phyloP scores from a whole-genome alignment of 306 rosid species.

The Cucumis melo region DNA sequence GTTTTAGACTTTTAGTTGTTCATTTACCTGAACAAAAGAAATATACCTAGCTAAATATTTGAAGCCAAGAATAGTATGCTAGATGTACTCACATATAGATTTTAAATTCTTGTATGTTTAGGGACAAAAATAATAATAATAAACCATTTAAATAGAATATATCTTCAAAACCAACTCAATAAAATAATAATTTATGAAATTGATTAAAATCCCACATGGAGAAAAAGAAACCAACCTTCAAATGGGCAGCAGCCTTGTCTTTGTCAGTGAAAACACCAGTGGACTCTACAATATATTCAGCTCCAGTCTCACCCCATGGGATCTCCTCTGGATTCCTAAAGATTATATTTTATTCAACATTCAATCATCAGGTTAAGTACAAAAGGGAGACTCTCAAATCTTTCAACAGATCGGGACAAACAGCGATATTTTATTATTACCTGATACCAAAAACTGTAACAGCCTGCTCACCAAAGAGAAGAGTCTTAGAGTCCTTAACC shows the following conservation, averaged over 20 bases:
- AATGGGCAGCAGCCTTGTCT: slow-evolving; percentile 13
- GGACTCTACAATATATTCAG: slow-evolving; percentile 9
- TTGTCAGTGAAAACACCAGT: slow-evolving; percentile 14
- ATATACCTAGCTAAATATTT: not conserved
- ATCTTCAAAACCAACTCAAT: not conserved
- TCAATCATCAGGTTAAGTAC: not conserved
- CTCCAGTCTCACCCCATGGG: slow-evolving; percentile 11
- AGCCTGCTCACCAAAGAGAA: slow-evolving; percentile 46
- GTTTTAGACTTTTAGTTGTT: not conserved
- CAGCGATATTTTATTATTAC: slow-evolving; percentile 15
- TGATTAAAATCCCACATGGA: not conserved
- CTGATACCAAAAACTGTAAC: slow-evolving; percentile 48
- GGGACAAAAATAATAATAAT: not conserved
- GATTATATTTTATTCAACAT: not conserved
- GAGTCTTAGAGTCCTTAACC: slow-evolving; percentile 42
- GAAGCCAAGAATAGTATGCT: not conserved
- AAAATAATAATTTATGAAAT: not conserved
- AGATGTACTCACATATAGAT: not conserved
- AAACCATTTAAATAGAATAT: no score
- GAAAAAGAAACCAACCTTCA: slow-evolving; percentile 1
- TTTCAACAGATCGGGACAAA: not conserved
- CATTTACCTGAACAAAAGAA: not conserved
- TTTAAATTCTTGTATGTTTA: not conserved
- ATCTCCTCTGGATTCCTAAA: slow-evolving; percentile 11
- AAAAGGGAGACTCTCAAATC: not conserved